These are phyloP conservation scores for Epichloe aotearoae DNA, from an alignment of 2,329 filamentous ascomycete species.

Conservation along the genomic window DNA sequence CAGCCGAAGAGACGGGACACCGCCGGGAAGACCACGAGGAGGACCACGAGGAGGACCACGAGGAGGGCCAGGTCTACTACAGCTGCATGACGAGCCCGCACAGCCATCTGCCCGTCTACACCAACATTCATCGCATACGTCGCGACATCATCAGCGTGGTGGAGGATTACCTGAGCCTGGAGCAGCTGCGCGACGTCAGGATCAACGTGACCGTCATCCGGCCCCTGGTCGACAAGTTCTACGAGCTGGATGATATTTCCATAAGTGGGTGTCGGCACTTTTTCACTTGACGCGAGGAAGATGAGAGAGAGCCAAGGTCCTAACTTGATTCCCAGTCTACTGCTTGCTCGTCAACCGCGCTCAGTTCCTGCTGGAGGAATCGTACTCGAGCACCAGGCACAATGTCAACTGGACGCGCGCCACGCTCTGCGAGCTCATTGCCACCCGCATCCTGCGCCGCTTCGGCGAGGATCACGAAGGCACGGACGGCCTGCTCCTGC, in stretches of 20 bases:
- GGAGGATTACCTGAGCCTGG: constrained; percentile 51
- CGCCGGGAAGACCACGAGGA: no score
- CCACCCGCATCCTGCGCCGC: constrained; percentile 61
- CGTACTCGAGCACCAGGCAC: constrained; percentile 61
- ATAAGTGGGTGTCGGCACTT: constrained; percentile 38
- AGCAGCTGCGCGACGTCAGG: constrained; percentile 66
- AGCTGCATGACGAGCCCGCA: constrained; percentile 45
- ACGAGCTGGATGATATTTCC: constrained; percentile 66
- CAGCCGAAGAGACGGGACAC: constrained; percentile 14
- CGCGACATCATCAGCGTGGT: constrained; percentile 51
- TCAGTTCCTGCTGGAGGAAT: constrained; percentile 68
- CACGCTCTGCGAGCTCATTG: constrained; percentile 67
- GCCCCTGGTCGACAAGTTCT: constrained; percentile 72
- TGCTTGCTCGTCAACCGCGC: constrained; percentile 71
- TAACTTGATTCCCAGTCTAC: constrained; percentile 42
- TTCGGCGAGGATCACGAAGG: constrained; percentile 69
- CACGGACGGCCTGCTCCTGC: constrained; percentile 53
- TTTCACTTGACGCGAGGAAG: neutral
- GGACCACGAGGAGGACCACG: no score
- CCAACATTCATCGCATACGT: constrained; percentile 60
- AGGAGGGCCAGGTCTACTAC: constrained; percentile 30
- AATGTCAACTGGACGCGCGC: constrained; percentile 71
- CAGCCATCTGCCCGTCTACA: constrained; percentile 57
- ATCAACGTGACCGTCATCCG: constrained; percentile 72
- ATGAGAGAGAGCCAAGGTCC: neutral